A percentile compares a stretch with the other conserved stretches of the same genome.
phyloP scores from a whole-genome alignment of 306 rosid genomes.

The Medicago arabica region DNA sequence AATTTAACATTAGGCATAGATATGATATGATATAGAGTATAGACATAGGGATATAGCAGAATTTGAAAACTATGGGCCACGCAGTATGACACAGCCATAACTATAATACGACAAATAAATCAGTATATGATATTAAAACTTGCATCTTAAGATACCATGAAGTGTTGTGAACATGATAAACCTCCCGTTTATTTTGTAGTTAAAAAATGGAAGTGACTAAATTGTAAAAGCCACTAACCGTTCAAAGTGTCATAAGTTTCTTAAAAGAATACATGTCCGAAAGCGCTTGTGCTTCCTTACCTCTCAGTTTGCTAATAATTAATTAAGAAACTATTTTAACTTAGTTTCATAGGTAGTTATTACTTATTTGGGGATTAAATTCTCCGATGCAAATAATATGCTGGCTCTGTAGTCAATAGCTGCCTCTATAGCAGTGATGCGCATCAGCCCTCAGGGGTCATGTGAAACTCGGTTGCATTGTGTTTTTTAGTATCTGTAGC shows the following conservation, averaged over 20 bases:
- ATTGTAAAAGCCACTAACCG: background rate
- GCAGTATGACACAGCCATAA: background rate
- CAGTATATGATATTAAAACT: background rate
- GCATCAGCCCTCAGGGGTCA: background rate
- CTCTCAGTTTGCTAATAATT: background rate
- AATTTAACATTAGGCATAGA: background rate
- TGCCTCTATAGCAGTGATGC: background rate
- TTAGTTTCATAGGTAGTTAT: conserved; percentile 10
- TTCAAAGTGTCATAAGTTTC: background rate
- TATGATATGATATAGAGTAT: background rate
- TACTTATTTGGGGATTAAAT: conserved; percentile 6
- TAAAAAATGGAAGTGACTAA: background rate
- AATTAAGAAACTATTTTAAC: background rate
- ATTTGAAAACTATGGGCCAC: background rate
- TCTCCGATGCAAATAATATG: background rate
- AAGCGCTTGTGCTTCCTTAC: background rate
- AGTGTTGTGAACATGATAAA: background rate
- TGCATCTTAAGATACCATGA: background rate
- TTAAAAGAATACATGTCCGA: background rate
- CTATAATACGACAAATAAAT: background rate
- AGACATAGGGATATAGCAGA: background rate
- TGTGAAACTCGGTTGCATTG: background rate
- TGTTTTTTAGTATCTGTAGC: background rate
- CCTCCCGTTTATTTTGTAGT: background rate
- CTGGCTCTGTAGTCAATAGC: background rate